phyloP scores from a whole-genome alignment of 1,284 basidiomycete genomes.

The Malassezia equina region DNA sequence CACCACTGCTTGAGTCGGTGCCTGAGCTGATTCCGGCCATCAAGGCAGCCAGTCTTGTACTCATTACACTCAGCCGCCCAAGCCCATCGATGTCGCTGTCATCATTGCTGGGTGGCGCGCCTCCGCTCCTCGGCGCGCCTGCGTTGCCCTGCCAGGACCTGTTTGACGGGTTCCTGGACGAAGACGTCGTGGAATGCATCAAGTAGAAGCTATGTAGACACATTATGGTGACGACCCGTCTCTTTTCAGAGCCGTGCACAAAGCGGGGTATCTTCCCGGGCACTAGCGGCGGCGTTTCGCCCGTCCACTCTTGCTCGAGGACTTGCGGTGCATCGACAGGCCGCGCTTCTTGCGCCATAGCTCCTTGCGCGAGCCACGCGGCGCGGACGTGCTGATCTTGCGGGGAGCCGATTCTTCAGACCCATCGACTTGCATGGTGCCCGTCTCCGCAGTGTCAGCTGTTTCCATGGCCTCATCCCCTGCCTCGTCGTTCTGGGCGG shows the following conservation, averaged over 20 bases:
- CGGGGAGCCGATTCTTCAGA: not conserved
- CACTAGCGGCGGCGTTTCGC: constrained; percentile 31
- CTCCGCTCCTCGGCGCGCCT: not conserved
- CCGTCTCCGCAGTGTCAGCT: not conserved
- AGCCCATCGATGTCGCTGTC: not conserved
- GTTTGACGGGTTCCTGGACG: constrained; percentile 31
- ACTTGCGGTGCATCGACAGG: constrained; percentile 13
- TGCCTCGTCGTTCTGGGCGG: constrained; percentile 49
- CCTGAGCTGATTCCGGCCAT: constrained; percentile 38
- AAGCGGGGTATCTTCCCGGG: not conserved
- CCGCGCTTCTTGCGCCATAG: constrained; percentile 25
- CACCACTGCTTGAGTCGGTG: constrained; percentile 58
- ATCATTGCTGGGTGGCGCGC: not conserved
- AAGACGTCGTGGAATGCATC: constrained; percentile 32
- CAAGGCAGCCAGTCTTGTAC: constrained; percentile 37
- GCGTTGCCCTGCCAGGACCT: constrained; percentile 11
- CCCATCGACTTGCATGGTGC: constrained; percentile 4
- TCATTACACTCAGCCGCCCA: constrained; percentile 34
- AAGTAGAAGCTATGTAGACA: constrained; percentile 5
- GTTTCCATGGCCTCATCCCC: constrained; percentile 50
- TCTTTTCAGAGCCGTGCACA: not conserved
- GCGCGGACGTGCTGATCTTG: constrained; percentile 35
- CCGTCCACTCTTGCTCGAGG: constrained; percentile 28
- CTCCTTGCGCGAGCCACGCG: constrained; percentile 34
- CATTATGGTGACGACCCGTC: not conserved